Percentiles rank a stretch among this genome's conserved stretches.
These are phyloP conservation scores for Aspergillus jensenii DNA, from an alignment of 2,329 filamentous ascomycete genomes.

Conservation along the genomic window DNA sequence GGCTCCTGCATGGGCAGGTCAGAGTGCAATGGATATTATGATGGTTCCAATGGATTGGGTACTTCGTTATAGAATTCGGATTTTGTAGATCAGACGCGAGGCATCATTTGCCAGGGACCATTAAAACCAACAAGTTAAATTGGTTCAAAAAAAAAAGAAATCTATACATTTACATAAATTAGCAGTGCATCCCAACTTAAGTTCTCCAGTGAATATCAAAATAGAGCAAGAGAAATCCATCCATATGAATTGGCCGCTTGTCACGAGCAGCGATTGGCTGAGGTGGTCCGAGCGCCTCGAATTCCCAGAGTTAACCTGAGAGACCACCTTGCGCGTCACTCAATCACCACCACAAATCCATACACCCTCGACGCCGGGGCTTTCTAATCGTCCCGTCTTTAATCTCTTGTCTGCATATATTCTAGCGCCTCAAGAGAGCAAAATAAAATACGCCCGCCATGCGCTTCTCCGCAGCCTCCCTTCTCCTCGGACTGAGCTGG, in stretches of 20 bases:
- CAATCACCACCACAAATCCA: conserved; percentile 13
- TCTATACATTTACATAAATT: not conserved
- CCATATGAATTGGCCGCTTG: not conserved
- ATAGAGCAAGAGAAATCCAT: not conserved
- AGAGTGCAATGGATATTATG: no score
- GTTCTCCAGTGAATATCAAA: not conserved
- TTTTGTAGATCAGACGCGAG: not conserved
- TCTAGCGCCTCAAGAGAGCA: not conserved
- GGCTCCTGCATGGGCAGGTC: no score
- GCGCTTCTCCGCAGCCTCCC: conserved; percentile 41
- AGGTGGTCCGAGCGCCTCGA: conserved; percentile 37
- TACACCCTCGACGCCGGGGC: not conserved
- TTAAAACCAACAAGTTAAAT: not conserved
- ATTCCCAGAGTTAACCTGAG: conserved; percentile 22
- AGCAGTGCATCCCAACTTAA: not conserved
- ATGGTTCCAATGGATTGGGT: no score
- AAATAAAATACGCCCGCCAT: conserved; percentile 27
- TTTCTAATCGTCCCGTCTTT: not conserved
- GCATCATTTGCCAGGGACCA: not conserved
- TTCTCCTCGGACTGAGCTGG: conserved; percentile 54
- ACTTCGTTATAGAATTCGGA: not conserved
- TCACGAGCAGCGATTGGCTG: conserved; percentile 12
- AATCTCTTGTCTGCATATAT: not conserved
- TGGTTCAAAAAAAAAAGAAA: not conserved
- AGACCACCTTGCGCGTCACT: conserved; percentile 37